phyloP scores from a whole-genome alignment of 2,329 filamentous ascomycete genomes.

The Aschersonia sp. region DNA sequence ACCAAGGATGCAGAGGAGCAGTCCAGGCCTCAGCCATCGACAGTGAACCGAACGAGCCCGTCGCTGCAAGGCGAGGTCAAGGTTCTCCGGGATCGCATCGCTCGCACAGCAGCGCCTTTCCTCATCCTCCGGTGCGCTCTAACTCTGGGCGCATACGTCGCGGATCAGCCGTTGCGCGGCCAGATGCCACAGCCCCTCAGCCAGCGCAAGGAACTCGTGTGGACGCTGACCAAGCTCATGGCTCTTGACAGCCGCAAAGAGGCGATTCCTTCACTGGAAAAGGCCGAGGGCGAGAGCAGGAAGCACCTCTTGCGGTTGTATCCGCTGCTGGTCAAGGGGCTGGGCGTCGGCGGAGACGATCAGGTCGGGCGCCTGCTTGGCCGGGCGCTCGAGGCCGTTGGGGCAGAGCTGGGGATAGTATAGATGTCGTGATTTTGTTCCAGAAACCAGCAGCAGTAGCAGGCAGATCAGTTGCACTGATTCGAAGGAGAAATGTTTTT shows the following conservation, averaged over 20 bases:
- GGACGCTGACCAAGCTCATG: constrained; percentile 53
- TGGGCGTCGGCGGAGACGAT: constrained; percentile 42
- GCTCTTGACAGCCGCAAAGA: constrained; percentile 53
- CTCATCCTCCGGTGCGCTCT: constrained; percentile 71
- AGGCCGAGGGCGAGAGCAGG: constrained; percentile 39
- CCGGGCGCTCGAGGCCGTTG: constrained; percentile 47
- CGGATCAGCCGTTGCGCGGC: constrained; percentile 81
- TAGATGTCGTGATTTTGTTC: neutral
- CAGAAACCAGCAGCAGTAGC: too few species aligned
- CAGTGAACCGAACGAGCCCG: neutral
- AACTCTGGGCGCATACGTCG: constrained; percentile 70
- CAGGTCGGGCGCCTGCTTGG: constrained; percentile 42
- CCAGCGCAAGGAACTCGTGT: constrained; percentile 64
- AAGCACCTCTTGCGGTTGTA: constrained; percentile 74
- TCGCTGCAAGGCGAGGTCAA: constrained; percentile 8
- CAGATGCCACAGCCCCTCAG: constrained; percentile 76
- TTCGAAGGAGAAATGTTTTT: too few species aligned
- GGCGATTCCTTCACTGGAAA: constrained; percentile 45
- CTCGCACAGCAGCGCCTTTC: constrained; percentile 63
- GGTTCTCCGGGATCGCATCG: constrained; percentile 42
- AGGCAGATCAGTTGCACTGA: too few species aligned
- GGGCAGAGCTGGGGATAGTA: constrained; percentile 27
- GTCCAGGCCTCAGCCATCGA: too few species aligned
- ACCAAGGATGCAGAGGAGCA: constrained; percentile 5
- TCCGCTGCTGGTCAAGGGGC: constrained; percentile 55